Evolutionary conservation across 2,329 filamentous ascomycete species (phyloP).

Genomic region (Hypoxylon sp.): DNA sequence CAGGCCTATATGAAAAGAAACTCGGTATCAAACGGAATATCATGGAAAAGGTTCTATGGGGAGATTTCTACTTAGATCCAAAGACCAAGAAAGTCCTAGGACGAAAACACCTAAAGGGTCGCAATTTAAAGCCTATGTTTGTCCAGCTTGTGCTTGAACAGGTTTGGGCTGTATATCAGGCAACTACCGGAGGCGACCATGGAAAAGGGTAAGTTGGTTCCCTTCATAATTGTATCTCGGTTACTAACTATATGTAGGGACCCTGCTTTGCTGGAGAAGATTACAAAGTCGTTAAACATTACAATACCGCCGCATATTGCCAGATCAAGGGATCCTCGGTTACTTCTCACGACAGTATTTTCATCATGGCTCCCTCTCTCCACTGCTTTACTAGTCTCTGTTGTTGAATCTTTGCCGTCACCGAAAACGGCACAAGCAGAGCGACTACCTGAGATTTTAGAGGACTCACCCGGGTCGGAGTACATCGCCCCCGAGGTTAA

Average conservation of each 20-base stretch:
- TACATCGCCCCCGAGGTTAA: conserved; percentile 78
- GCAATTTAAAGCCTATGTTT: conserved; percentile 95
- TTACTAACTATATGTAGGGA: conserved; percentile 68
- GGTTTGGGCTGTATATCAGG: conserved; percentile 95
- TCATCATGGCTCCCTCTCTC: conserved; percentile 92
- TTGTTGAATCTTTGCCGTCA: conserved; percentile 92
- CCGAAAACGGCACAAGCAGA: conserved; percentile 84
- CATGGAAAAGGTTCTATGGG: conserved; percentile 96
- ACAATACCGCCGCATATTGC: conserved; percentile 87
- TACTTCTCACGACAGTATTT: conserved; percentile 89
- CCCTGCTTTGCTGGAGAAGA: conserved; percentile 87
- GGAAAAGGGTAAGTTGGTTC: conserved; percentile 79
- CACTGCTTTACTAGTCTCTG: conserved; percentile 91
- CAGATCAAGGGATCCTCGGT: conserved; percentile 85
- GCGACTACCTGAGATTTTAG: conserved; percentile 83
- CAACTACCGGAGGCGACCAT: conserved; percentile 85
- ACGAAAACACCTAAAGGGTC: conserved; percentile 92
- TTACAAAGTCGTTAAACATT: conserved; percentile 90
- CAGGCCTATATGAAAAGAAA: conserved; percentile 94
- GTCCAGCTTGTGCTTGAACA: conserved; percentile 96
- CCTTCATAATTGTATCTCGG: not conserved
- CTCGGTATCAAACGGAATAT: conserved; percentile 90
- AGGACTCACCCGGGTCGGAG: conserved; percentile 82
- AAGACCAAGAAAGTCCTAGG: conserved; percentile 96
- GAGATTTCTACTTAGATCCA: conserved; percentile 94